These are phyloP conservation scores for Puccinia coronata DNA, from an alignment of 1,284 basidiomycete species.

Conservation along the genomic window DNA sequence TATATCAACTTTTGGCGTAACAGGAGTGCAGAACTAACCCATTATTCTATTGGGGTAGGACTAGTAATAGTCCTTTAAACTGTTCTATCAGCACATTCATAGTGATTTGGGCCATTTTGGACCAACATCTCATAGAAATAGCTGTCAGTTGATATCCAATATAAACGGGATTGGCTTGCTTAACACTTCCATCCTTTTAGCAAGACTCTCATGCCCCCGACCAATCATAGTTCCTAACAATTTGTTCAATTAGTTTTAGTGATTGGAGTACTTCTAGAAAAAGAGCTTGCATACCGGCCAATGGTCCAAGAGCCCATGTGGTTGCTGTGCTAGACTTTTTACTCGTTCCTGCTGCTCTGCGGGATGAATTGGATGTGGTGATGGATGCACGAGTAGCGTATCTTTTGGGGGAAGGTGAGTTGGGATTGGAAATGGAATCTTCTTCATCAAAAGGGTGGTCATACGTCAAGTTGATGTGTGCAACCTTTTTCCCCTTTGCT, in stretches of 20 bases:
- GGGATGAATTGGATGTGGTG: no score
- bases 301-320: conserved; percentile 11
- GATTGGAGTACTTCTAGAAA: not conserved
- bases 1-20: no score
- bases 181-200: not conserved
- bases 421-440: not conserved
- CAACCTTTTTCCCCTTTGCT: not conserved
- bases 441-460: not conserved
- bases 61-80: no score
- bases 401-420: no score
- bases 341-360: not conserved
- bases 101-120: no score
- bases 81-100: no score
- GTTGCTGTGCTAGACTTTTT: not conserved
- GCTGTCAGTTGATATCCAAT: not conserved
- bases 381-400: no score
- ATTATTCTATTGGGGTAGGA: no score
- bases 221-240: not conserved
- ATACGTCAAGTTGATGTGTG: not conserved
- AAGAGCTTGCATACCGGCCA: not conserved
- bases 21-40: no score
- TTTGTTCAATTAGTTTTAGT: not conserved
- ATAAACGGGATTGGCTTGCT: not conserved
- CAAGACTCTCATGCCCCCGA: not conserved
- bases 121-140: no score